Evolutionary conservation across 2,329 filamentous ascomycete species (phyloP), one percentile per base, ranked within the genome.

Genomic region (Paraphoma sp.): DNA sequence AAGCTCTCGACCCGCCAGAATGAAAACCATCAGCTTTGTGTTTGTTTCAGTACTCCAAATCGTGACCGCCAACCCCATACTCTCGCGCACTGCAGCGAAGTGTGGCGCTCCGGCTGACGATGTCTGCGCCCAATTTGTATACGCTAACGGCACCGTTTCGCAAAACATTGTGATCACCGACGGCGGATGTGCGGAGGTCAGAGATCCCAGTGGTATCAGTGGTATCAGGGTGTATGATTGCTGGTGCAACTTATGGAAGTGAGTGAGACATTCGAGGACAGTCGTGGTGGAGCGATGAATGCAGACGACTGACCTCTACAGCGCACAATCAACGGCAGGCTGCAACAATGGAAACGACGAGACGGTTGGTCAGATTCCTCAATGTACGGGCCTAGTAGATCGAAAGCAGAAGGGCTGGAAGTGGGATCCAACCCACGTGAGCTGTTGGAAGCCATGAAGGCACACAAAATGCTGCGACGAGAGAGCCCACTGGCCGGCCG

Each of bases 141-240:
- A 36, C 40, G 23, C 40, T n/a, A 44, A 51, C 29, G 48, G 41
- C 17, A 44, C 48, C 1, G 29, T 51, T 2, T 45, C 48, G 29
- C 48, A 51, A 17, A 16, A 44, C 31, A 51, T 51, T 31, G 40
- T 30, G 11, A 44, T 51, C 41, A 44, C 41, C 16, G 48, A 51
- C n/a, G 40, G 40, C 28, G 48, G 48, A n/a, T 51, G 48, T 10
- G 45, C 48, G 8, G 48, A 51, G 14, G 40, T 51, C 14, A 12
- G 4, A 12, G 33, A 51, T 12, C 17, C 41, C 40, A 36, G 30
- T 7, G 9, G 7, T n/a, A 33, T 51, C 4, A n/a, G 18, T 18
- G 48, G 48, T 2, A 51, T 51, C 40, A 43, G 18, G 28, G 48
- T 51, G 11, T 51, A 44, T n/a, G 48, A 51, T 17, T 51, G 48